Percentiles rank a stretch among this genome's conserved stretches.
These are phyloP conservation scores for Vitis cinerea DNA, from an alignment of 164 flowering plant species.

Conservation along the genomic window DNA sequence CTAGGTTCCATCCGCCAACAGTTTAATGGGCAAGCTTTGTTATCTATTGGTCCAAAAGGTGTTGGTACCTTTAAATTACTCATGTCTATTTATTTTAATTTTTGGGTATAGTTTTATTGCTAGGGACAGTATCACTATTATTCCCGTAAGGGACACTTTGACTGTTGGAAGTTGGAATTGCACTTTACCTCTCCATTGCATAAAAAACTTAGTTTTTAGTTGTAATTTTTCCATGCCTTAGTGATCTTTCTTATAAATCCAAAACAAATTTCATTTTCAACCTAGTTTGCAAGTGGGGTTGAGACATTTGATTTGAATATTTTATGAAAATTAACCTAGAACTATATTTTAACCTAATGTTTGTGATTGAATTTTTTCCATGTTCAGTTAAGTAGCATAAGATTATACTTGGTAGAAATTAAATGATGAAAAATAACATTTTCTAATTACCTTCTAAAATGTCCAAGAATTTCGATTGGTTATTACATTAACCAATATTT, in stretches of 20 bases:
- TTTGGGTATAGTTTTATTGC: not conserved
- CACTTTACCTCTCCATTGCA: too few species aligned
- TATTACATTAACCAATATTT: too few species aligned
- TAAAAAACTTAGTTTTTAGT: too few species aligned
- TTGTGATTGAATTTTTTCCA: not conserved
- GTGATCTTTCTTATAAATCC: too few species aligned
- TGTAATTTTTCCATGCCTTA: too few species aligned
- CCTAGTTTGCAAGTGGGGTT: not conserved
- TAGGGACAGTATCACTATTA: too few species aligned
- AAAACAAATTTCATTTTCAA: not conserved
- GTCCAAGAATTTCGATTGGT: too few species aligned
- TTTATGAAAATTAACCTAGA: not conserved
- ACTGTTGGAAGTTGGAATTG: too few species aligned
- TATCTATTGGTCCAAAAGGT: conserved; percentile 50
- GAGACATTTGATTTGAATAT: not conserved
- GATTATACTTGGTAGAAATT: not conserved
- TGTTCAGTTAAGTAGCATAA: not conserved
- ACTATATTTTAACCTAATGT: not conserved
- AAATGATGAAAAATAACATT: not conserved
- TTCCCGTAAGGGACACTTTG: too few species aligned
- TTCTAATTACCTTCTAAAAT: too few species aligned
- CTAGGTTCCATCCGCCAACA: conserved; percentile 53
- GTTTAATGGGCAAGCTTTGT: conserved; percentile 45
- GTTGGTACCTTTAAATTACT: conserved; percentile 37
- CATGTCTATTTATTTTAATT: not conserved